A percentile compares a stretch with the other conserved stretches of the same genome.
phyloP scores from a whole-genome alignment of 306 rosid genomes.

The Macrotyloma uniflorum region DNA sequence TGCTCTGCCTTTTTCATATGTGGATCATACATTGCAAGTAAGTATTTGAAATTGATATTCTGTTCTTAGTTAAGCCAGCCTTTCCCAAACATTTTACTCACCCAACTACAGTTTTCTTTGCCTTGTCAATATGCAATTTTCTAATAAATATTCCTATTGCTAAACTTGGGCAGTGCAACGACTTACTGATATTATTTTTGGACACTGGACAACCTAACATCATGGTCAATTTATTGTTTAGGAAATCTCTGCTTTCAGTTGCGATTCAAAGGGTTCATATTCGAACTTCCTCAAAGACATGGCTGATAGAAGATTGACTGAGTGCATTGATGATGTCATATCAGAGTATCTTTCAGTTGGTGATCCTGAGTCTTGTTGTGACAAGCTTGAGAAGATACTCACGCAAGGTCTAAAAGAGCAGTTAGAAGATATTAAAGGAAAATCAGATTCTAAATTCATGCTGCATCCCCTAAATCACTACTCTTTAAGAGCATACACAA shows the following conservation, averaged over 20 bases:
- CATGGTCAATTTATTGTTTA: conserved; percentile 34
- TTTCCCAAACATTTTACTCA: conserved; percentile 21
- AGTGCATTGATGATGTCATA: conserved; percentile 55
- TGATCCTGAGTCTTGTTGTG: conserved; percentile 58
- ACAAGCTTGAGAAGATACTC: conserved; percentile 63
- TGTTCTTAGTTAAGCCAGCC: neutral
- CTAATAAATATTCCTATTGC: neutral
- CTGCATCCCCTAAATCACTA: conserved; percentile 71
- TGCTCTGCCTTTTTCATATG: conserved; percentile 50
- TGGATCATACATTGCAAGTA: conserved; percentile 74
- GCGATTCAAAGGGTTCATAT: conserved; percentile 37
- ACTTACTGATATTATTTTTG: neutral
- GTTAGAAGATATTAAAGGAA: conserved; percentile 43
- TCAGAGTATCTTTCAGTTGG: conserved; percentile 60
- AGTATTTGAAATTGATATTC: conserved; percentile 28
- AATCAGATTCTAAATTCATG: conserved; percentile 38
- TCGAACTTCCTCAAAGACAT: conserved; percentile 36
- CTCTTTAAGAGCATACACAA: conserved; percentile 66
- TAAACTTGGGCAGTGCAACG: neutral
- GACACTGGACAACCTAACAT: conserved; percentile 18
- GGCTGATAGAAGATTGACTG: conserved; percentile 47
- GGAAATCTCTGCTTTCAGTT: conserved; percentile 55
- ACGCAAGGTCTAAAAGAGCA: conserved; percentile 49
- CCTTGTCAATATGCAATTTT: neutral
- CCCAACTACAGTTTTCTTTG: neutral